phyloP scores from a whole-genome alignment of 805 yeast genomes.

The Yamadazyma olivae region DNA sequence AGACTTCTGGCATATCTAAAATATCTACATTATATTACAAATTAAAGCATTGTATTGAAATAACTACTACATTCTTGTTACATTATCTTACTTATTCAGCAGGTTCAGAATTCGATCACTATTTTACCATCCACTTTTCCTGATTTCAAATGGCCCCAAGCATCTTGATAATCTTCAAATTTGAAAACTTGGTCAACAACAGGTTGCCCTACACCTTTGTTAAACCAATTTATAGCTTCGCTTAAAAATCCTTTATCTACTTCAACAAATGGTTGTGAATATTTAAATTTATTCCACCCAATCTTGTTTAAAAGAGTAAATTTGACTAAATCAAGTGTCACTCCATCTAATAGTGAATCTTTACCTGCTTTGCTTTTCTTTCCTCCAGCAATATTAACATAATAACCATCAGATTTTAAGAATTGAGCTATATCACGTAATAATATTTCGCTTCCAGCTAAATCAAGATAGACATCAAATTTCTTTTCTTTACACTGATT shows the following conservation, averaged over 20 bases:
- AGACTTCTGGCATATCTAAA: too few species aligned
- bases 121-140: conserved; percentile 66
- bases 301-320: not conserved
- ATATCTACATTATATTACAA: too few species aligned
- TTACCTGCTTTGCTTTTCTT: conserved; percentile 15
- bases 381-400: conserved; percentile 59
- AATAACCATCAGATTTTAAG: conserved; percentile 49
- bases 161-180: conserved; percentile 49
- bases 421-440: conserved; percentile 36
- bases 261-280: not conserved
- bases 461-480: conserved; percentile 64
- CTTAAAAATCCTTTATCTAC: conserved; percentile 14
- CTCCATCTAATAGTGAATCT: not conserved
- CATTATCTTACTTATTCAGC: too few species aligned
- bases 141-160: conserved; percentile 44
- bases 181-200: conserved; percentile 52
- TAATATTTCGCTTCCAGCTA: conserved; percentile 57
- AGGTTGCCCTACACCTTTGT: conserved; percentile 37
- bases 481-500: conserved; percentile 31
- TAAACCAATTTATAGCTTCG: conserved; percentile 36
- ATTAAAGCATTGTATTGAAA: too few species aligned
- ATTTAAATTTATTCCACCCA: not conserved
- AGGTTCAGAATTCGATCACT: conserved; percentile 30
- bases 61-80: too few species aligned
- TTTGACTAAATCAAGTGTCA: conserved; percentile 5